Percentiles rank a stretch among this genome's conserved stretches.
These are phyloP conservation scores for Penicillium griseofulvum DNA, from an alignment of 2,329 filamentous ascomycete genomes.

Conservation along the genomic window DNA sequence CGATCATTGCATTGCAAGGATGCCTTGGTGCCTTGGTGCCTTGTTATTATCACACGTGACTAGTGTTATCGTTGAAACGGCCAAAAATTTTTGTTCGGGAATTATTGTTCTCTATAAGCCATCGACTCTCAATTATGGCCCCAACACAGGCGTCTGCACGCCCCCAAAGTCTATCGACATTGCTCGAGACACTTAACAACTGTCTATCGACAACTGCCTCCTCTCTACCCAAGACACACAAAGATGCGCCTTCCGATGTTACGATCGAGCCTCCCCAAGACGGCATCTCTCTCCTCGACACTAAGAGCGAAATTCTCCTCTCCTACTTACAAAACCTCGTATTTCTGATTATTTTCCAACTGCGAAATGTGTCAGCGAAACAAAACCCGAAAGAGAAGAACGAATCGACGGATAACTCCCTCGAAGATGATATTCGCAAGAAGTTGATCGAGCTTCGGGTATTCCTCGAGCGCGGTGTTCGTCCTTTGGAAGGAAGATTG, in stretches of 20 bases:
- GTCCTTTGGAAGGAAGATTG: conserved; percentile 82
- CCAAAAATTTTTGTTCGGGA: conserved; percentile 11
- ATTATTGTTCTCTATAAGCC: neutral
- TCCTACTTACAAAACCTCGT: conserved; percentile 94
- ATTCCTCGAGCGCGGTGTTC: conserved; percentile 88
- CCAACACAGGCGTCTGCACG: conserved; percentile 22
- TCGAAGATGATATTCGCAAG: conserved; percentile 68
- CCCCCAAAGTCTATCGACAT: conserved; percentile 26
- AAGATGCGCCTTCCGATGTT: conserved; percentile 54
- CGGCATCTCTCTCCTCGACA: conserved; percentile 89
- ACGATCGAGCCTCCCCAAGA: conserved; percentile 73
- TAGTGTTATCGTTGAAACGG: conserved; percentile 6
- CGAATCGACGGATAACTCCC: conserved; percentile 33
- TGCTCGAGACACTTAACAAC: conserved; percentile 36
- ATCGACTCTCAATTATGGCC: conserved; percentile 22
- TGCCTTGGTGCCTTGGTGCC: conserved; percentile 1
- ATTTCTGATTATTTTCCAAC: conserved; percentile 77
- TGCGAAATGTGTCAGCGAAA: conserved; percentile 56
- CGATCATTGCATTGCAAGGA: neutral
- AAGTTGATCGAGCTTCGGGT: conserved; percentile 90
- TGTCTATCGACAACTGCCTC: conserved; percentile 36
- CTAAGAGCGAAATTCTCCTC: conserved; percentile 95
- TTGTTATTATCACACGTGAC: conserved; percentile 6
- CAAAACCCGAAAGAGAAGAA: conserved; percentile 31
- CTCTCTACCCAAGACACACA: conserved; percentile 35